Evolutionary conservation across 129 eudicot species (phyloP).

Genomic region (Erigeron canadensis): DNA sequence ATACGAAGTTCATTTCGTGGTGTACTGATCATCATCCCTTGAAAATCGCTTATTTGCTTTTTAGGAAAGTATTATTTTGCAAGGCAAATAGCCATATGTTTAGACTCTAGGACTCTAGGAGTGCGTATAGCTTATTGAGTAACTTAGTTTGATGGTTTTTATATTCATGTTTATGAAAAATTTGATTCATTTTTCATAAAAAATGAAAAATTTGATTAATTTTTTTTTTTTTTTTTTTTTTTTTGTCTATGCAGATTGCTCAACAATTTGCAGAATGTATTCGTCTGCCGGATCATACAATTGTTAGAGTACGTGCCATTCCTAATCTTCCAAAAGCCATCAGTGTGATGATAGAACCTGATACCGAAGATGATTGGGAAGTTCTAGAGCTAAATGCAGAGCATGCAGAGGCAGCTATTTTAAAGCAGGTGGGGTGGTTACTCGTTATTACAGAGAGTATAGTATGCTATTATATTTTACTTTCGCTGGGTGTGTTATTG

Average conservation of each 20-base stretch:
- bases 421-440: conserved; percentile 61
- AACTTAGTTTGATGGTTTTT: not conserved
- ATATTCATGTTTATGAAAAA: not conserved
- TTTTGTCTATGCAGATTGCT: conserved; percentile 53
- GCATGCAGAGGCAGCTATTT: conserved; percentile 72
- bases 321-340: conserved; percentile 76
- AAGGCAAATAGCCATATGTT: too few relatives aligned
- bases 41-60: too few relatives aligned
- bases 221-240: too few relatives aligned
- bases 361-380: conserved; percentile 97
- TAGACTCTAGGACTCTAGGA: too few relatives aligned
- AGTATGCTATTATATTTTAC: not conserved
- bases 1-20: too few relatives aligned
- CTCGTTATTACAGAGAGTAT: not conserved
- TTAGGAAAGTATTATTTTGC: too few relatives aligned
- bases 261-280: conserved; percentile 86
- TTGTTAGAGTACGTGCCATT: conserved; percentile 65
- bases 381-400: conserved; percentile 90
- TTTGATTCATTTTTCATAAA: too few relatives aligned
- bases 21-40: too few relatives aligned
- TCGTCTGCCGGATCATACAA: conserved; percentile 56
- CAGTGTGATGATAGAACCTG: conserved; percentile 77
- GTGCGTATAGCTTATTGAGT: too few relatives aligned
- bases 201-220: too few relatives aligned
- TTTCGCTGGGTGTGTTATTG: not conserved